phyloP scores from a whole-genome alignment of 306 rosid species.

The Acmispon strigosus region DNA sequence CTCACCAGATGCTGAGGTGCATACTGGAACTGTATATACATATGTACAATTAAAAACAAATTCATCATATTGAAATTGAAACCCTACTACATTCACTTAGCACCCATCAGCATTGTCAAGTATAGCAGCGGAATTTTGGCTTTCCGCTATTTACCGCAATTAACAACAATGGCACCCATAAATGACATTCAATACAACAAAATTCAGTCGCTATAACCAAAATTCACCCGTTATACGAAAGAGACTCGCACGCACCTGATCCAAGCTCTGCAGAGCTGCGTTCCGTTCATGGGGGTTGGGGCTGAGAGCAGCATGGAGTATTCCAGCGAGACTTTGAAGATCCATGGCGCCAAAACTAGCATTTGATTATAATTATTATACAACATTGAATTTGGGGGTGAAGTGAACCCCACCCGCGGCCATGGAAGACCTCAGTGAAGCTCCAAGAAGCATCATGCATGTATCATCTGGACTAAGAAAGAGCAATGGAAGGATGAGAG shows the following conservation, averaged over 20 bases:
- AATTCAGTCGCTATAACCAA: not conserved
- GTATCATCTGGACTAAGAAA: too few species aligned
- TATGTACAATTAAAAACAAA: not conserved
- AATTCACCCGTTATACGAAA: conserved; percentile 4
- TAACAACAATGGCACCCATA: too few species aligned
- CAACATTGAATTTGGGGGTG: too few species aligned
- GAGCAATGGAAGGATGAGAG: too few species aligned
- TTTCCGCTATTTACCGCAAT: too few species aligned
- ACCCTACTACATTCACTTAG: not conserved
- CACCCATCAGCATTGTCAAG: not conserved
- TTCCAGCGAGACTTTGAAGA: conserved; percentile 63
- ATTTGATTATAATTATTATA: too few species aligned
- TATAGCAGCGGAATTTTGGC: too few species aligned
- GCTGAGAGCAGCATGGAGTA: conserved; percentile 96
- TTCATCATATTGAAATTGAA: not conserved
- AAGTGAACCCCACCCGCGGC: too few species aligned
- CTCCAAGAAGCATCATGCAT: too few species aligned
- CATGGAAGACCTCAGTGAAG: too few species aligned
- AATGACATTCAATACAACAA: not conserved
- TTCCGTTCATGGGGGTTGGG: conserved; percentile 85
- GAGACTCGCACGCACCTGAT: conserved; percentile 56
- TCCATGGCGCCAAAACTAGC: conserved; percentile 46
- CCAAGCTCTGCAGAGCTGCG: conserved; percentile 82
- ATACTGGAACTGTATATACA: conserved; percentile 56
- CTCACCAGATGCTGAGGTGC: conserved; percentile 95